A percentile compares a stretch with the other conserved stretches of the same genome.
phyloP scores from a whole-genome alignment of 1,284 basidiomycete genomes.

The Sporisorium scitamineum region DNA sequence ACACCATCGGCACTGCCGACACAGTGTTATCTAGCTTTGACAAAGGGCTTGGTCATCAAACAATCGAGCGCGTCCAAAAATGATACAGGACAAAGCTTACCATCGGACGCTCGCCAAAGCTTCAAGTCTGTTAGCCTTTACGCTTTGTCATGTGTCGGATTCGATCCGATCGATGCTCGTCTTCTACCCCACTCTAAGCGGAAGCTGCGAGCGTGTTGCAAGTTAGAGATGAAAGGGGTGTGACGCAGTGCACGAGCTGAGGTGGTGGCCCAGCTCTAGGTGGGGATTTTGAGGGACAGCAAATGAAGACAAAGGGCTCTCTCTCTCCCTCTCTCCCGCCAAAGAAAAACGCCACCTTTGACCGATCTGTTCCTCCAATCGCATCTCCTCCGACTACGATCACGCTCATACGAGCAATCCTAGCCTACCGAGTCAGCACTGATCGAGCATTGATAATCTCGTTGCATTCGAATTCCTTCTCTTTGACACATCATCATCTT shows the following conservation, averaged over 20 bases:
- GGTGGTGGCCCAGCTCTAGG: background rate
- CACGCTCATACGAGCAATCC: background rate
- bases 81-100: background rate
- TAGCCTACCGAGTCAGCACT: background rate
- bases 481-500: background rate
- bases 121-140: background rate
- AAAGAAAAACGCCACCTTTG: background rate
- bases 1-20: constrained; percentile 1
- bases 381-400: background rate
- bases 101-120: background rate
- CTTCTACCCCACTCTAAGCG: background rate
- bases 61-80: background rate
- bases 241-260: constrained; percentile 2
- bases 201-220: background rate
- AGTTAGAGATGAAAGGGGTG: background rate
- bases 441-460: background rate
- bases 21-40: constrained; percentile 1
- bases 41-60: background rate
- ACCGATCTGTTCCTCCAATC: background rate
- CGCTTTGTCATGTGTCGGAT: background rate
- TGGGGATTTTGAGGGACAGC: background rate
- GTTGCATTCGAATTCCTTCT: background rate
- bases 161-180: constrained; percentile 15
- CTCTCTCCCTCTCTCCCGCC: background rate
- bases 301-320: constrained; percentile 28